Evolutionary conservation across 257 asterid genomes (phyloP).

Genomic region (Salvia hispanica): DNA sequence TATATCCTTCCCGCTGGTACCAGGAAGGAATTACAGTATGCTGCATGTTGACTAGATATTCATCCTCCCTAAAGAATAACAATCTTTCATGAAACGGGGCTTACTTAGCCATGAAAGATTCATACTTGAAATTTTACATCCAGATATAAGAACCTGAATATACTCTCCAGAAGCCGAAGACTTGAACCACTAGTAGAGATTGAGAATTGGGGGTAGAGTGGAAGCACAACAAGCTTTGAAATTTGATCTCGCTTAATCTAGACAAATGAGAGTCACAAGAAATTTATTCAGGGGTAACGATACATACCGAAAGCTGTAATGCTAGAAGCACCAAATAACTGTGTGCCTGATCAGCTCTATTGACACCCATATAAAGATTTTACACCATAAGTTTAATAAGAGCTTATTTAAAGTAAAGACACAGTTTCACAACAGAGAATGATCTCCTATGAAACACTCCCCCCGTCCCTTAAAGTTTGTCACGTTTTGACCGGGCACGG

Average conservation of each 20-base stretch:
- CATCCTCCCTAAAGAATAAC: conserved; percentile 78
- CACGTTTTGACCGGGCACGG: too few relatives aligned
- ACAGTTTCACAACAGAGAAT: conserved; percentile 5
- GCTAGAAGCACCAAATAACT: conserved; percentile 12
- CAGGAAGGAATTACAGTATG: conserved; percentile 99
- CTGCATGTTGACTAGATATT: conserved; percentile 97
- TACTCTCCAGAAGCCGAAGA: conserved; percentile 88
- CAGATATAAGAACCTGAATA: conserved; percentile 69
- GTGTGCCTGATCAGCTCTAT: conserved; percentile 4
- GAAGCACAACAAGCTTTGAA: conserved; percentile 92
- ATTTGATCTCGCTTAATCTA: conserved; percentile 89
- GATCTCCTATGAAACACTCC: conserved; percentile 19
- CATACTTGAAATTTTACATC: conserved; percentile 28
- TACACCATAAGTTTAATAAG: conserved; percentile 4
- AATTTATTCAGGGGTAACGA: neutral
- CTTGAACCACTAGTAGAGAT: conserved; percentile 99
- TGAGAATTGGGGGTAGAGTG: conserved; percentile 97
- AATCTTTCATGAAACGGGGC: conserved; percentile 35
- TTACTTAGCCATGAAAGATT: conserved; percentile 25
- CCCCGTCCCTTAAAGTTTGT: too few relatives aligned
- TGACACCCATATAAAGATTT: conserved; percentile 4
- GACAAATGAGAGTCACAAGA: conserved; percentile 24
- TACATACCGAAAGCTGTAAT: neutral
- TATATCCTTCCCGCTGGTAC: conserved; percentile 99
- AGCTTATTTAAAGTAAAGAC: neutral